A percentile compares a stretch with the other conserved stretches of the same genome.
Evolutionary conservation across 345 rosid species (phyloP).

Genomic region (Psidium guajava): DNA sequence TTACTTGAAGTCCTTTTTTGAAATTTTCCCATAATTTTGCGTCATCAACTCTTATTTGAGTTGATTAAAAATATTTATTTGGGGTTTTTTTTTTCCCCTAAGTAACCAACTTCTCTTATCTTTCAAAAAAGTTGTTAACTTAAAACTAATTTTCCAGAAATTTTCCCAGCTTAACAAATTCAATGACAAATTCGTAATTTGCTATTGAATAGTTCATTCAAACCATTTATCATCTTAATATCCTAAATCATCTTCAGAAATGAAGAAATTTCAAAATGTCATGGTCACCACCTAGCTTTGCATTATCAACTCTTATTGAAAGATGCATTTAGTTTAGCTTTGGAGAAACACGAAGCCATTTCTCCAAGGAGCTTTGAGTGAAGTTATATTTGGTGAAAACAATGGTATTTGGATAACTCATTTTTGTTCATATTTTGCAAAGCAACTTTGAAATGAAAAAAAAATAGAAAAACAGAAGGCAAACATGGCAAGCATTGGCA

Average conservation of each 20-base stretch:
- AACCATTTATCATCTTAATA: too few species aligned
- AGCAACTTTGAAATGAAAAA: too few species aligned
- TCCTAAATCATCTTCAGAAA: not conserved
- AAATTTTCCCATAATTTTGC: too few species aligned
- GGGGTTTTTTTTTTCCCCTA: not conserved
- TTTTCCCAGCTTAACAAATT: not conserved
- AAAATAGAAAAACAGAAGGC: too few species aligned
- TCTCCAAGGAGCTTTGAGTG: not conserved
- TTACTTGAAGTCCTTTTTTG: too few species aligned
- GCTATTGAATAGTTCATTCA: too few species aligned
- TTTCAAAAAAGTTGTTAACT: not conserved
- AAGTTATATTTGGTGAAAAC: not conserved
- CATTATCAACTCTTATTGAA: too few species aligned
- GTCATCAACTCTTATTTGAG: not conserved
- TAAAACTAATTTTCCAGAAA: not conserved
- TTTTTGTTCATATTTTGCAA: not conserved
- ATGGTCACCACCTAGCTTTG: too few species aligned
- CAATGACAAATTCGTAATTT: not conserved
- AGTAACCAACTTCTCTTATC: not conserved
- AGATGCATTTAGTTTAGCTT: not conserved
- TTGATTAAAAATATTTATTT: not conserved
- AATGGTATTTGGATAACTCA: not conserved
- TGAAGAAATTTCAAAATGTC: not conserved
- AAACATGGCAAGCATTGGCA: too few species aligned
- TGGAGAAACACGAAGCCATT: not conserved